Percentiles rank a stretch among this genome's conserved stretches.
Conservation (phyloP, 129 eudicot genomes). For the Pseudognaphalium luteoalbum region DNA sequence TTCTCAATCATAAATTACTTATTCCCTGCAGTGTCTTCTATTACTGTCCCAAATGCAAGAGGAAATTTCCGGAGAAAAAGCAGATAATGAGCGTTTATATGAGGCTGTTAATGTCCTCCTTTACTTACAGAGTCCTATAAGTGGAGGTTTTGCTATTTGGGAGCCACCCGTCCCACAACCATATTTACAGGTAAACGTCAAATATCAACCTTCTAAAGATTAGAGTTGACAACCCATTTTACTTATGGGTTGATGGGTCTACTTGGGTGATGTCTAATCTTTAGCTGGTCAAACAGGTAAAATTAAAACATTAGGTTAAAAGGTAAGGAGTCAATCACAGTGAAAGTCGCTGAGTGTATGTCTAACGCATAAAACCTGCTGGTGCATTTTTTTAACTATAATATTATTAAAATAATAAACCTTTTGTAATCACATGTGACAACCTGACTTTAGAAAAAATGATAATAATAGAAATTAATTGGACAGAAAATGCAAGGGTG, state of each 20-base stretch:
- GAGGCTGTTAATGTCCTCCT: slow-evolving; percentile 49
- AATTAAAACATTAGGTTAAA: too few relatives aligned
- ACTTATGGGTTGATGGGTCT: not conserved
- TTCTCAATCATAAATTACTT: not conserved
- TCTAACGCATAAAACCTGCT: not conserved
- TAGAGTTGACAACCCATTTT: not conserved
- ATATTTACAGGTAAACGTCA: slow-evolving; percentile 37
- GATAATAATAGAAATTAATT: too few relatives aligned
- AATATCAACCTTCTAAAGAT: not conserved
- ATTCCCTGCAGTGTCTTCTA: slow-evolving; percentile 43
- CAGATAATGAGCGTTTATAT: slow-evolving; percentile 33
- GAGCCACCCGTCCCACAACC: slow-evolving; percentile 51
- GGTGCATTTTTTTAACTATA: not conserved
- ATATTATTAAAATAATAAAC: too few relatives aligned
- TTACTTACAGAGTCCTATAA: slow-evolving; percentile 44
- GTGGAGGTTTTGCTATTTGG: slow-evolving; percentile 57
- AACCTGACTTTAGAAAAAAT: too few relatives aligned
- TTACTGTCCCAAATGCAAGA: slow-evolving; percentile 47
- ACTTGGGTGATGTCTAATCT: not conserved
- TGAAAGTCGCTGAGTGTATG: not conserved
- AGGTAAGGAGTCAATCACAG: not conserved
- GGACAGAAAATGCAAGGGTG: too few relatives aligned
- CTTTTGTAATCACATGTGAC: too few relatives aligned
- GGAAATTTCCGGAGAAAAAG: slow-evolving; percentile 44
- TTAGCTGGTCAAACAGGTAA: not conserved